Conservation (phyloP, 2,329 filamentous ascomycete species). For the Lasiodiplodia citricola region DNA sequence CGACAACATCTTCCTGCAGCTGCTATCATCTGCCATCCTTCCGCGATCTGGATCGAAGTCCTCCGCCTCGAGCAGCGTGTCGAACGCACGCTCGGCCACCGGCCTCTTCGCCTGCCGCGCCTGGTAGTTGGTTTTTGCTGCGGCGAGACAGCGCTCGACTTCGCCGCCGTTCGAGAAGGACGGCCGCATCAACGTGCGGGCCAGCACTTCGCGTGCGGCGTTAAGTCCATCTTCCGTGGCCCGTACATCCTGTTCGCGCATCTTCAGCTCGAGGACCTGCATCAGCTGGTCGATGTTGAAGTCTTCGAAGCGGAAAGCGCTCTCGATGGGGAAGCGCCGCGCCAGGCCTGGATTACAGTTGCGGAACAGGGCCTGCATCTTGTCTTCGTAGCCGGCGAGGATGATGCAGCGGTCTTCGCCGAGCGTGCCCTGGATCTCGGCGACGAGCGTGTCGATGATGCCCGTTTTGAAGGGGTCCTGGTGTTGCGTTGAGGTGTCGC, state of each 20-base stretch:
- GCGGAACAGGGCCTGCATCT: conserved; percentile 74
- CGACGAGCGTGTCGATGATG: conserved; percentile 75
- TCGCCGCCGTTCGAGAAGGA: conserved; percentile 77
- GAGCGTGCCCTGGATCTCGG: conserved; percentile 71
- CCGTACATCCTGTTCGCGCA: conserved; percentile 60
- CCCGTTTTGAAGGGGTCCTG: conserved; percentile 63
- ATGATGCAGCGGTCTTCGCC: conserved; percentile 76
- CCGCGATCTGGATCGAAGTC: conserved; percentile 67
- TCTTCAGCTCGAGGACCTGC: conserved; percentile 66
- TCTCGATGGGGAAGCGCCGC: conserved; percentile 67
- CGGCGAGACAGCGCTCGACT: conserved; percentile 69
- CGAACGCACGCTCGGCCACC: neutral
- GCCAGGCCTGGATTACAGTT: conserved; percentile 73
- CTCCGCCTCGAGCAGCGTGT: conserved; percentile 46
- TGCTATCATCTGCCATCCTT: conserved; percentile 57
- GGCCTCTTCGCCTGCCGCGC: conserved; percentile 37
- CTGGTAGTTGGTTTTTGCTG: conserved; percentile 60
- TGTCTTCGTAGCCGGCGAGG: conserved; percentile 70
- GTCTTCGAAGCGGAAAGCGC: conserved; percentile 72
- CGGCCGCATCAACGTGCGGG: conserved; percentile 64
- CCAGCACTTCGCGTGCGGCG: conserved; percentile 65
- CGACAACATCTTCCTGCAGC: conserved; percentile 49
- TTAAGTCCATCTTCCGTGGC: conserved; percentile 58
- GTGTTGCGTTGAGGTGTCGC: conserved; percentile 26
- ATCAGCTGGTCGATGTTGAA: conserved; percentile 64